Conservation (phyloP, 495 filamentous ascomycete genomes). For the Hypoxylon fragiforme region DNA sequence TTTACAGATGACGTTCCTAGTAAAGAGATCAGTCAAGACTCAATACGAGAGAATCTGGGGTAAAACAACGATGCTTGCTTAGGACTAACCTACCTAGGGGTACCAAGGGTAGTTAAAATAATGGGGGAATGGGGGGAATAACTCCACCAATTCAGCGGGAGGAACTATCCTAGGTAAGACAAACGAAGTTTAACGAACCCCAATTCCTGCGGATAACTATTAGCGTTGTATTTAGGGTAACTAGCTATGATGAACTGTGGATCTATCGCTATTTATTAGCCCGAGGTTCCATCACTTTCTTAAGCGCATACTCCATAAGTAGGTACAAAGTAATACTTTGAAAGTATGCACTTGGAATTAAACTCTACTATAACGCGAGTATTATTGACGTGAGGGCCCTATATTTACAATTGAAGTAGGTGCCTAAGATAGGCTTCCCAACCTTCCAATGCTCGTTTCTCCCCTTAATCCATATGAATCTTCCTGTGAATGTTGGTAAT, state of each 20-base stretch:
- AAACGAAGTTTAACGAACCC: neutral
- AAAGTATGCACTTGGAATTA: neutral
- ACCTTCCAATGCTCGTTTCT: neutral
- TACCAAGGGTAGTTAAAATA: neutral
- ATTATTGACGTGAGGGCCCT: conserved; percentile 6
- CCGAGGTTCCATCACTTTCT: too few species aligned
- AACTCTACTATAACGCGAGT: neutral
- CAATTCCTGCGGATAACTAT: conserved; percentile 5
- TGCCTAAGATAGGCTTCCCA: neutral
- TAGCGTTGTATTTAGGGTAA: too few species aligned
- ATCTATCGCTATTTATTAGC: conserved; percentile 20
- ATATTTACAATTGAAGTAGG: conserved; percentile 14
- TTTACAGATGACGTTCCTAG: conserved; percentile 12
- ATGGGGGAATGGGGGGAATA: conserved; percentile 5
- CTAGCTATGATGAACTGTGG: conserved; percentile 5
- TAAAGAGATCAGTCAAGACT: too few species aligned
- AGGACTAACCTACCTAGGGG: too few species aligned
- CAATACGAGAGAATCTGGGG: conserved; percentile 14
- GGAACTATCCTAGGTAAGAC: neutral
- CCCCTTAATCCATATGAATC: conserved; percentile 4
- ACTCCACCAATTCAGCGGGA: conserved; percentile 23
- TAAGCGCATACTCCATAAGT: too few species aligned
- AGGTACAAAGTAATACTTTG: too few species aligned
- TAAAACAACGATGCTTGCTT: neutral
- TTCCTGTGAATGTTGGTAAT: conserved; percentile 9